These are phyloP conservation scores for Psilocybe cubensis DNA, from an alignment of 768 basidiomycete species.

Conservation along the genomic window DNA sequence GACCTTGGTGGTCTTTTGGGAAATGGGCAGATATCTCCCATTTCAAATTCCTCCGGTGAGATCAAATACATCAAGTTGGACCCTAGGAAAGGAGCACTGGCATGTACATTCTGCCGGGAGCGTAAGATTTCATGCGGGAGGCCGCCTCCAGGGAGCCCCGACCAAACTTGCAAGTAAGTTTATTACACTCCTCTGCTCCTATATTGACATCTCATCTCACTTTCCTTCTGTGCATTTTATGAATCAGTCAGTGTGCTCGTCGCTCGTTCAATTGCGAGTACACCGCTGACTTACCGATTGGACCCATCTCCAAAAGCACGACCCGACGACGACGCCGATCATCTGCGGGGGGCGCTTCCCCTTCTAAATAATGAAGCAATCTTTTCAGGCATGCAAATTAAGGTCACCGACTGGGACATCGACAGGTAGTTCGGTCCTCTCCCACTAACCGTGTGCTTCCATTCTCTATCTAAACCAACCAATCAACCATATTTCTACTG, in stretches of 20 bases:
- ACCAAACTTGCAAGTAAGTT: slow-evolving; percentile 57
- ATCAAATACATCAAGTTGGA: slow-evolving; percentile 19
- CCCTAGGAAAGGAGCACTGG: slow-evolving; percentile 32
- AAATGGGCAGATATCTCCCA: too few species aligned
- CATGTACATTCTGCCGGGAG: slow-evolving; percentile 44
- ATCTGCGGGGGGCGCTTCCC: not conserved
- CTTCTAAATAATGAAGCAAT: too few species aligned
- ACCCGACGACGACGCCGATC: slow-evolving; percentile 1
- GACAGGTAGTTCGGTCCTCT: too few species aligned
- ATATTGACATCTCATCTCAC: slow-evolving; percentile 19
- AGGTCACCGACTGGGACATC: too few species aligned
- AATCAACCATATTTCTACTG: too few species aligned
- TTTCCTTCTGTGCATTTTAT: not conserved
- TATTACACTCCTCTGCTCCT: slow-evolving; percentile 8
- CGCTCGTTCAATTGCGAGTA: slow-evolving; percentile 19
- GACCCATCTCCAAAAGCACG: not conserved
- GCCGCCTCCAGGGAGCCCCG: slow-evolving; percentile 36
- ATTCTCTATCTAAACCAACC: too few species aligned
- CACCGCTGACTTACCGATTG: not conserved
- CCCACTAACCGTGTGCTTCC: too few species aligned
- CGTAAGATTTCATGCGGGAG: slow-evolving; percentile 46
- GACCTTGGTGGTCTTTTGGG: too few species aligned
- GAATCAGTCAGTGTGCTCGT: slow-evolving; percentile 18
- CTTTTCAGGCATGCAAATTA: too few species aligned
- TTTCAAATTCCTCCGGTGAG: not conserved